Evolutionary conservation across 179 eudicot genomes (phyloP).

Genomic region (Beta corolliflora): DNA sequence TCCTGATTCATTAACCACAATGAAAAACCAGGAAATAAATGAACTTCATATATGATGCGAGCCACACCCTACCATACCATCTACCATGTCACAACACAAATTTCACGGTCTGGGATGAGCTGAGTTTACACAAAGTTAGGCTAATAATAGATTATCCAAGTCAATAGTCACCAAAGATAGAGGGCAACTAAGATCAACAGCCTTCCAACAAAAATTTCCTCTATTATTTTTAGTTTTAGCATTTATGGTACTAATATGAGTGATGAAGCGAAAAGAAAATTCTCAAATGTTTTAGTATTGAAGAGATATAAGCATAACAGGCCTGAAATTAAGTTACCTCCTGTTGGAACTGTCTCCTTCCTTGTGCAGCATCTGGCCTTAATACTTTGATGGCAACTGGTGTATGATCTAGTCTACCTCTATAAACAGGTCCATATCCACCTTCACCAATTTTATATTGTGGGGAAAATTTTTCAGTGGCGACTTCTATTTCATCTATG

Average conservation of each 20-base stretch:
- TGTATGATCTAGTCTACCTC: slow-evolving; percentile 46
- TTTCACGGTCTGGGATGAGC: too few species aligned
- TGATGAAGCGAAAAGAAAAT: background rate
- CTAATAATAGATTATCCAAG: too few species aligned
- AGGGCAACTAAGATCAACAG: too few species aligned
- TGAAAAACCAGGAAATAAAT: too few species aligned
- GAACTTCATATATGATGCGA: too few species aligned
- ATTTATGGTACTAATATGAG: background rate
- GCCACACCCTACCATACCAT: too few species aligned
- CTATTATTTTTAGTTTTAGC: background rate
- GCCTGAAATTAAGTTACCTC: slow-evolving; percentile 35
- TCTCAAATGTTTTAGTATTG: background rate
- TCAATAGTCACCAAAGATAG: too few species aligned
- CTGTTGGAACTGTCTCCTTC: slow-evolving; percentile 51
- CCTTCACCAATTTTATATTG: slow-evolving; percentile 46
- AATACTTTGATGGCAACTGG: slow-evolving; percentile 52
- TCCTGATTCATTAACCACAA: too few species aligned
- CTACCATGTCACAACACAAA: too few species aligned
- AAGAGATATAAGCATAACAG: background rate
- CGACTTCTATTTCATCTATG: slow-evolving; percentile 47
- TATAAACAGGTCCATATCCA: slow-evolving; percentile 55
- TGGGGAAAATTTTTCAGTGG: slow-evolving; percentile 38
- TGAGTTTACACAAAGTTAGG: too few species aligned
- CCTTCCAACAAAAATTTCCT: too few species aligned
- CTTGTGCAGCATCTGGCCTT: slow-evolving; percentile 57